Percentiles rank a stretch among this genome's conserved stretches.
Evolutionary conservation across 345 rosid genomes (phyloP).

Genomic region (Gossypium rotundifolium): DNA sequence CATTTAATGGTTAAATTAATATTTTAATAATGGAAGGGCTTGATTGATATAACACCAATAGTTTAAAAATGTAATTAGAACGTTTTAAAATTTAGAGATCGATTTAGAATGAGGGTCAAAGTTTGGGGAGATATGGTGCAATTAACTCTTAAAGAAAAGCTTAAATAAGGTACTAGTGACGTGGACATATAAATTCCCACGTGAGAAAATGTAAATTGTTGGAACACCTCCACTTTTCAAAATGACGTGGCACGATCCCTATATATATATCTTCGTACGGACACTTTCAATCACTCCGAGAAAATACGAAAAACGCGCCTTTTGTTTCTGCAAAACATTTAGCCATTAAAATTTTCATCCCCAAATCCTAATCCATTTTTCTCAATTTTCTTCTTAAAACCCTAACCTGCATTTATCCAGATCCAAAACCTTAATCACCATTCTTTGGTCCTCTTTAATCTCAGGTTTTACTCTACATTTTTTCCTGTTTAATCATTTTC

Average conservation of each 20-base stretch:
- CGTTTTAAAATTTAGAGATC: fast-evolving
- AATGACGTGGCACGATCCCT: slow-evolving; percentile 3
- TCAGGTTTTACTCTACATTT: slow-evolving; percentile 1
- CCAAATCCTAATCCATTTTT: background rate
- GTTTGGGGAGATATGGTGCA: too few relatives aligned
- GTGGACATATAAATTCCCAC: background rate
- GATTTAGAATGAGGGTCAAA: too few relatives aligned
- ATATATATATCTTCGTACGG: background rate
- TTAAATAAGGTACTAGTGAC: background rate
- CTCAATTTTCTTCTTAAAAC: background rate
- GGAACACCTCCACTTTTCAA: background rate
- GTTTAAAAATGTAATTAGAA: too few relatives aligned
- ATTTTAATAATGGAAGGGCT: too few relatives aligned
- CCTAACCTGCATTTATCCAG: background rate
- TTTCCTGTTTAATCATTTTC: background rate
- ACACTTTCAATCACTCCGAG: background rate
- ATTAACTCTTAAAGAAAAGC: too few relatives aligned
- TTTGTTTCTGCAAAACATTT: background rate
- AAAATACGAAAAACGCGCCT: background rate
- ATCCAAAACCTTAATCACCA: background rate
- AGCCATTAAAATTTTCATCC: background rate
- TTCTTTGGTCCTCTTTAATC: background rate
- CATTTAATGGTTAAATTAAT: too few relatives aligned
- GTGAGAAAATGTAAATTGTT: background rate
- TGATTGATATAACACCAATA: too few relatives aligned